Evolutionary conservation across 495 filamentous ascomycete species (phyloP), one percentile per base, ranked within the genome.

Genomic region (Cercophora newfieldiana): DNA sequence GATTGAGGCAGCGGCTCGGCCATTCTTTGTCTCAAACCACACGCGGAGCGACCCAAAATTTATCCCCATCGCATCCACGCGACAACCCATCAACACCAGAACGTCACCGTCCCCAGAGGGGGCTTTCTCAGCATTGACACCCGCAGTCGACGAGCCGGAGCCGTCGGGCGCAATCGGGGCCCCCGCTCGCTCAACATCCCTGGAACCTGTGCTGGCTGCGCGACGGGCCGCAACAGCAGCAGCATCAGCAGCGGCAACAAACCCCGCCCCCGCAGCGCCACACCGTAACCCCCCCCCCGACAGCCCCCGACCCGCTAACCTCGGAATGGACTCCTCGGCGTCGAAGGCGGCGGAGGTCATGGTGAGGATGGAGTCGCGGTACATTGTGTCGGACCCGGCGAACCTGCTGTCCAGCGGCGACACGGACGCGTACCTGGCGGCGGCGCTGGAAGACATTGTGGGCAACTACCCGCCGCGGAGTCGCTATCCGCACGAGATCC

Each of bases 361-460:
- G n/a, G n/a, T n/a, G n/a, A n/a, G n/a, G n/a, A n/a, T n/a, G 53
- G 64, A 59, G 7, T 47, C 26, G 14, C 59, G 67, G 29, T 64
- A 73, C 50, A 57, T 73, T 25, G 60, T 49, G 29, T 31, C 61
- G 25, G 21, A 63, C 12, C 51, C 47, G 7, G 24, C 57, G 29
- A 10, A 49, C 10, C 64, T 71, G 19, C 61, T 67, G 7, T 44
- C 56, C 49, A 6, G 68, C 50, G 58, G 37, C 33, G 63, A 72
- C 62, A 69, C 68, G 8, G 54, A 61, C 4, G 21, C 18, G 5
- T 71, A 75, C 37, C 64, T 77, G 12, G 26, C 6, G 1, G 60
- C 63, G 6, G 72, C 75, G 2, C 68, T 78, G 24, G 70, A 76
- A n/a, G 70, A 77, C 65, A 72, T 78, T 24, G 66, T 77, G 54